A percentile compares a stretch with the other conserved stretches of the same genome.
Evolutionary conservation across 2,329 filamentous ascomycete species (phyloP).

Genomic region (Bipolaris sorokiniana): DNA sequence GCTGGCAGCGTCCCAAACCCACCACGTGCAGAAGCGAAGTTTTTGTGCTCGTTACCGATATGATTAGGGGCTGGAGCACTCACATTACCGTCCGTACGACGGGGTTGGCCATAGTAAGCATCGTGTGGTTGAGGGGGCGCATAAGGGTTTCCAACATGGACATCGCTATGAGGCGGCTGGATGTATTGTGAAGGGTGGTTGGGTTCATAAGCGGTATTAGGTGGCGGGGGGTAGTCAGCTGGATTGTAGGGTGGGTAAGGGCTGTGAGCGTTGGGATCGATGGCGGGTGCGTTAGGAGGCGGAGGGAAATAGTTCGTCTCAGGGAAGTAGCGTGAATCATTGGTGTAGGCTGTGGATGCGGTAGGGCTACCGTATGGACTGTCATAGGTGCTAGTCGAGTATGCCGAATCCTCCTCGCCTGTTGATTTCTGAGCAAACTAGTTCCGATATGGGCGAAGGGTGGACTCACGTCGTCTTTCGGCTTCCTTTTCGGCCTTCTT

Average conservation of each 20-base stretch:
- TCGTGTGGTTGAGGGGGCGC: conserved; percentile 31
- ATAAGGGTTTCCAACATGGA: conserved; percentile 38
- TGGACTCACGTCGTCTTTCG: conserved; percentile 57
- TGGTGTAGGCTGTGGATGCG: conserved; percentile 42
- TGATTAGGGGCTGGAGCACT: conserved; percentile 50
- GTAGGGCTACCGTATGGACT: conserved; percentile 32
- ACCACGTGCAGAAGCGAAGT: conserved; percentile 38
- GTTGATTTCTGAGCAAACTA: conserved; percentile 26
- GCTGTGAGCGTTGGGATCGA: conserved; percentile 35
- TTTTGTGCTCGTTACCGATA: conserved; percentile 36
- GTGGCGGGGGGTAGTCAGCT: conserved; percentile 52
- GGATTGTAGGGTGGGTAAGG: conserved; percentile 49
- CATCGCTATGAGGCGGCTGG: conserved; percentile 39
- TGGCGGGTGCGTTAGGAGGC: conserved; percentile 48
- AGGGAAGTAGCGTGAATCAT: conserved; percentile 52
- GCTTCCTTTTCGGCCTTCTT: conserved; percentile 61
- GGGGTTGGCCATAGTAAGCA: conserved; percentile 44
- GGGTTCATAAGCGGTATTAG: conserved; percentile 31
- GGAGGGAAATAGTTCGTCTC: conserved; percentile 57
- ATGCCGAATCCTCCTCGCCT: conserved; percentile 47
- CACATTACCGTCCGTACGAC: conserved; percentile 56
- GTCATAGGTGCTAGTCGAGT: conserved; percentile 43
- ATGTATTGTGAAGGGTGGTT: conserved; percentile 39
- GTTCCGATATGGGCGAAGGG: conserved; percentile 15
- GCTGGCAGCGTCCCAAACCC: conserved; percentile 41